Percentiles rank a stretch among this genome's conserved stretches.
These are phyloP conservation scores for Diospyros lotus DNA, from an alignment of 148 eudicot genomes.

Conservation along the genomic window DNA sequence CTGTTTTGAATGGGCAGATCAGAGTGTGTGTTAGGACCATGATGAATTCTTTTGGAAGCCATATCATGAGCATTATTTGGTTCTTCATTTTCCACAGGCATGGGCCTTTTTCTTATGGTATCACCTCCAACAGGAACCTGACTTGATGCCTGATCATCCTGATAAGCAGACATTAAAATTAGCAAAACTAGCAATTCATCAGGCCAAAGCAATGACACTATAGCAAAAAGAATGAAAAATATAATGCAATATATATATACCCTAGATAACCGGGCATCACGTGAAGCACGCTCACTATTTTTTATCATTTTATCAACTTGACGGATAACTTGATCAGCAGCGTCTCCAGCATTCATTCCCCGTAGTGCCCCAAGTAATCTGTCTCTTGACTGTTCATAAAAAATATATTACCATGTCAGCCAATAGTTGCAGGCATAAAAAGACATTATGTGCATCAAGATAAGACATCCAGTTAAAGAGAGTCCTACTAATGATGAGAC, in stretches of 20 bases:
- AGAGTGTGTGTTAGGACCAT: slow-evolving; percentile 37
- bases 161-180: neutral
- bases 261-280: slow-evolving; percentile 54
- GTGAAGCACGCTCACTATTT: slow-evolving; percentile 69
- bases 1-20: slow-evolving; percentile 28
- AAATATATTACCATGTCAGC: slow-evolving; percentile 17
- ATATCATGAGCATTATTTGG: too few species aligned
- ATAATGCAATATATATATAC: slow-evolving; percentile 25
- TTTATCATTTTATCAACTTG: slow-evolving; percentile 79
- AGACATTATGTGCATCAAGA: neutral
- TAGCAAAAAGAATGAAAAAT: neutral
- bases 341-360: slow-evolving; percentile 93
- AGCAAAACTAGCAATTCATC: neutral
- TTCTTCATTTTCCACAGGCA: too few species aligned
- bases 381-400: slow-evolving; percentile 71
- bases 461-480: neutral
- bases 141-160: too few species aligned
- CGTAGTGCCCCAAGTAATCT: slow-evolving; percentile 62
- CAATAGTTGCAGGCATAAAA: neutral
- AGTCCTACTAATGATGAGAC: neutral
- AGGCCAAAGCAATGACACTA: neutral
- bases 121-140: too few species aligned
- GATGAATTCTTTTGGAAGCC: slow-evolving; percentile 44
- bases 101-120: too few species aligned
- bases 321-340: slow-evolving; percentile 89